Conservation (phyloP, 805 yeast genomes). For the Saccharomycopsis capsularis region DNA sequence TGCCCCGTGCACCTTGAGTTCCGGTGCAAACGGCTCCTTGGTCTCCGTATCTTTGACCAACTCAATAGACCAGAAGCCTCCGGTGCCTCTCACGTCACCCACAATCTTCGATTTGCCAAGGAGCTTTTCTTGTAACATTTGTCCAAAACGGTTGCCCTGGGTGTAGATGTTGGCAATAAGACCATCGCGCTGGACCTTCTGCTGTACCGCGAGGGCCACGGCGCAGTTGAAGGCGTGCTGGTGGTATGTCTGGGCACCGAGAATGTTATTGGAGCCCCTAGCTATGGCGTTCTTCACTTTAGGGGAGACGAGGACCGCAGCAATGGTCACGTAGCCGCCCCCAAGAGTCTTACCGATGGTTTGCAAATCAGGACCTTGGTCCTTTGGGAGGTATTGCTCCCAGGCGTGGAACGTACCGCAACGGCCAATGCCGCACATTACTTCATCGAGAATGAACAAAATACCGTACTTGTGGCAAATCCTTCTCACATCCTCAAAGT, state of each 20-base stretch:
- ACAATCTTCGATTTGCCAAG: slow-evolving; percentile 29
- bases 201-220: slow-evolving; percentile 41
- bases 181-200: slow-evolving; percentile 31
- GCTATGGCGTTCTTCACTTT: slow-evolving; percentile 32
- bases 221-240: slow-evolving; percentile 40
- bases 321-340: slow-evolving; percentile 43
- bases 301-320: slow-evolving; percentile 35
- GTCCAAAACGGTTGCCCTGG: slow-evolving; percentile 40
- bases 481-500: slow-evolving; percentile 38
- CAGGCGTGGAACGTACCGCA: slow-evolving; percentile 42
- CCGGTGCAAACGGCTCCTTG: slow-evolving; percentile 37
- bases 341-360: slow-evolving; percentile 44
- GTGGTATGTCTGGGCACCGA: slow-evolving; percentile 46
- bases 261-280: slow-evolving; percentile 32
- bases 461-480: slow-evolving; percentile 47
- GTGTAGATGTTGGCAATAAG: slow-evolving; percentile 36
- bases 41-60: slow-evolving; percentile 41
- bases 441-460: slow-evolving; percentile 44
- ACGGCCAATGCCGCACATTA: slow-evolving; percentile 51
- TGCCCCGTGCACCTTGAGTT: slow-evolving; percentile 27
- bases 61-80: slow-evolving; percentile 50
- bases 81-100: slow-evolving; percentile 50
- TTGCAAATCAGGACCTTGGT: slow-evolving; percentile 40
- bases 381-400: slow-evolving; percentile 33
- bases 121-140: slow-evolving; percentile 28